Evolutionary conservation across 108 stramenopile genomes (phyloP).

Genomic region (Cyclotella cryptica): DNA sequence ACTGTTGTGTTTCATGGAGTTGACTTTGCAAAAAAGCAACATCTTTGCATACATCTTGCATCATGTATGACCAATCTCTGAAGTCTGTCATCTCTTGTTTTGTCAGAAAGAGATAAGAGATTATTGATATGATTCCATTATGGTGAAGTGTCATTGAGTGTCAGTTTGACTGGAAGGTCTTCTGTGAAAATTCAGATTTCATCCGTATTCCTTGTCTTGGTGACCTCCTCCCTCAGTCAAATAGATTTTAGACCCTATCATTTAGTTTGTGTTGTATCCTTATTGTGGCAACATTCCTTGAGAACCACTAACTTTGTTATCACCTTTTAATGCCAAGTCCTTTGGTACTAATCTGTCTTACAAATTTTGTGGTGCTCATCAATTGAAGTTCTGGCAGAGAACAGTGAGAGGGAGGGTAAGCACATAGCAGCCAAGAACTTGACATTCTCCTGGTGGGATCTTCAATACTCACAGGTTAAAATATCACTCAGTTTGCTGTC

Average conservation of each 20-base stretch:
- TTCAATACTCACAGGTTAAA: slow-evolving; percentile 1
- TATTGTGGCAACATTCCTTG: slow-evolving; percentile 6
- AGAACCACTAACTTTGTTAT: slow-evolving; percentile 5
- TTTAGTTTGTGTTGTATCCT: slow-evolving; percentile 19
- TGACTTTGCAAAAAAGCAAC: slow-evolving; percentile 30
- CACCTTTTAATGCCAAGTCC: not conserved
- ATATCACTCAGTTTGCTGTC: slow-evolving; percentile 20
- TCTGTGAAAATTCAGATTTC: slow-evolving; percentile 29
- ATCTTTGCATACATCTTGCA: slow-evolving; percentile 8
- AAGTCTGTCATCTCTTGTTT: slow-evolving; percentile 32
- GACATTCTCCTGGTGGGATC: slow-evolving; percentile 1
- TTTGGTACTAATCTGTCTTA: slow-evolving; percentile 5
- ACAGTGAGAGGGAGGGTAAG: slow-evolving; percentile 23
- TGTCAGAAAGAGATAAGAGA: not conserved
- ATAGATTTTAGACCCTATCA: slow-evolving; percentile 17
- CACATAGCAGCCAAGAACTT: slow-evolving; percentile 21
- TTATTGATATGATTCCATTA: slow-evolving; percentile 27
- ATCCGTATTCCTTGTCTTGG: slow-evolving; percentile 25
- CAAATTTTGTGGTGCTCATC: slow-evolving; percentile 18
- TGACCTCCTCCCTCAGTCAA: slow-evolving; percentile 37
- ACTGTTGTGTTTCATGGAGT: slow-evolving; percentile 19
- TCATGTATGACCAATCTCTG: not conserved
- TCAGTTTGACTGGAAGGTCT: slow-evolving; percentile 24
- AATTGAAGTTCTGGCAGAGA: slow-evolving; percentile 15
- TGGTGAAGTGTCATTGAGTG: slow-evolving; percentile 25